A percentile compares a stretch with the other conserved stretches of the same genome.
Conservation (phyloP, 495 filamentous ascomycete species). For the Aspergillus funiculosus region DNA sequence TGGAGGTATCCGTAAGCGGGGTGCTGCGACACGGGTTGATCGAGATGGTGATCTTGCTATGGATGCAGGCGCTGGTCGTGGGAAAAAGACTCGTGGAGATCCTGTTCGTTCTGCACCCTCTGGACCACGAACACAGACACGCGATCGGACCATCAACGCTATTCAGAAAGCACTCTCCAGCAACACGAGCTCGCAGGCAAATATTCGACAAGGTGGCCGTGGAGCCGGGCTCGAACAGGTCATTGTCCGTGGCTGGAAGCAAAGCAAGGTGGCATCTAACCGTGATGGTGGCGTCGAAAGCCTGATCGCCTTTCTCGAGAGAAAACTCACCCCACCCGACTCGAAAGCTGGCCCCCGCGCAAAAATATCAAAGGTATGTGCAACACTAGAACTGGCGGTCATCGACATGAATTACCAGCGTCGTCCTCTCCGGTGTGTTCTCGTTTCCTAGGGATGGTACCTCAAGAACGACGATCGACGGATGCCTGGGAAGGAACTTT, state of each 20-base stretch:
- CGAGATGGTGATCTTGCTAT: slow-evolving; percentile 80
- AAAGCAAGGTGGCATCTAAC: slow-evolving; percentile 67
- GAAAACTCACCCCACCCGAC: slow-evolving; percentile 54
- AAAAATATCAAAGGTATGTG: slow-evolving; percentile 81
- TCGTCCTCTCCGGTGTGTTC: slow-evolving; percentile 48
- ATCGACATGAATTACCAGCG: slow-evolving; percentile 46
- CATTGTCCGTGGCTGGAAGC: slow-evolving; percentile 62
- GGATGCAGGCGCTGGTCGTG: slow-evolving; percentile 49
- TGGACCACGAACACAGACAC: slow-evolving; percentile 22
- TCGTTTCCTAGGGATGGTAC: slow-evolving; percentile 53
- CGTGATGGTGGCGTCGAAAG: slow-evolving; percentile 64
- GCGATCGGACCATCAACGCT: slow-evolving; percentile 27
- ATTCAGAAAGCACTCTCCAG: slow-evolving; percentile 42
- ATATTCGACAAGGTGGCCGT: slow-evolving; percentile 30
- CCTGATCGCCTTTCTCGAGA: slow-evolving; percentile 74
- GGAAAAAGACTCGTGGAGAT: slow-evolving; percentile 34
- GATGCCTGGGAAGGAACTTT: slow-evolving; percentile 28
- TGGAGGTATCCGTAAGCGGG: slow-evolving; percentile 70
- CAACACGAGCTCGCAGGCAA: slow-evolving; percentile 35
- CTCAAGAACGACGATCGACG: slow-evolving; percentile 53
- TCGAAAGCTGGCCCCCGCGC: slow-evolving; percentile 50
- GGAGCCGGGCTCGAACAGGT: slow-evolving; percentile 33
- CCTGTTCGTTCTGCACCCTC: slow-evolving; percentile 25
- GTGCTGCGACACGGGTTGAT: slow-evolving; percentile 50
- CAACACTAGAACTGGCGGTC: slow-evolving; percentile 46